phyloP scores from a whole-genome alignment of 176 grass and related monocot genomes.

The Lolium multiflorum region DNA sequence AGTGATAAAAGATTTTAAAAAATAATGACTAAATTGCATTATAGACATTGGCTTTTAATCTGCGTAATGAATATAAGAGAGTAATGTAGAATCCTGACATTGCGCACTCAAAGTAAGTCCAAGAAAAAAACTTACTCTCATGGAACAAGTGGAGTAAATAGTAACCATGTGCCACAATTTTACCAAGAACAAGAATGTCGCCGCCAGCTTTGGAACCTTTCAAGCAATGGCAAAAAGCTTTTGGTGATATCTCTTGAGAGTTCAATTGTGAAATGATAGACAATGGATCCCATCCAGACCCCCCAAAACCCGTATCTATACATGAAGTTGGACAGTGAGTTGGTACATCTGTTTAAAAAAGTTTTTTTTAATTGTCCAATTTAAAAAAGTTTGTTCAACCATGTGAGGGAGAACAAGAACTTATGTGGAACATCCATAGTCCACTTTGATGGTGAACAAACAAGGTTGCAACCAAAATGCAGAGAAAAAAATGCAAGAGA shows the following conservation, averaged over 20 bases:
- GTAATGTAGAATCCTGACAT: neutral
- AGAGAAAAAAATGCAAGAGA: neutral
- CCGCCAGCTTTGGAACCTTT: conserved; percentile 85
- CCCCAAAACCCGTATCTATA: conserved; percentile 80
- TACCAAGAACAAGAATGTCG: conserved; percentile 76
- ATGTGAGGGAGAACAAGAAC: neutral
- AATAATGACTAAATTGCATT: neutral
- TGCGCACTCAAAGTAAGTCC: conserved; percentile 1
- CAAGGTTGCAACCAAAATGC: neutral
- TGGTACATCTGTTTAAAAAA: conserved; percentile 72
- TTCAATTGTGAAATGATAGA: conserved; percentile 77
- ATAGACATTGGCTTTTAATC: no score
- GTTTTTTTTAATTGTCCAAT: neutral
- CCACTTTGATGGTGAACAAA: neutral
- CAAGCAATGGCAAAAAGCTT: conserved; percentile 88
- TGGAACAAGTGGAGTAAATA: conserved; percentile 82
- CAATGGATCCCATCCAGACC: conserved; percentile 64
- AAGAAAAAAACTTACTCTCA: conserved; percentile 67
- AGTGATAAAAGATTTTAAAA: neutral
- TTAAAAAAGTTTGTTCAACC: neutral
- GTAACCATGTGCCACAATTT: conserved; percentile 71
- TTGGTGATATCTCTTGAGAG: conserved; percentile 63
- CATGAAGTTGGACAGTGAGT: conserved; percentile 69
- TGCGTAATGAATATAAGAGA: conserved; percentile 2
- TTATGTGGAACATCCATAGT: neutral